Evolutionary conservation across 1,284 basidiomycete genomes (phyloP).

Genomic region (Nidula niveotomentosa): DNA sequence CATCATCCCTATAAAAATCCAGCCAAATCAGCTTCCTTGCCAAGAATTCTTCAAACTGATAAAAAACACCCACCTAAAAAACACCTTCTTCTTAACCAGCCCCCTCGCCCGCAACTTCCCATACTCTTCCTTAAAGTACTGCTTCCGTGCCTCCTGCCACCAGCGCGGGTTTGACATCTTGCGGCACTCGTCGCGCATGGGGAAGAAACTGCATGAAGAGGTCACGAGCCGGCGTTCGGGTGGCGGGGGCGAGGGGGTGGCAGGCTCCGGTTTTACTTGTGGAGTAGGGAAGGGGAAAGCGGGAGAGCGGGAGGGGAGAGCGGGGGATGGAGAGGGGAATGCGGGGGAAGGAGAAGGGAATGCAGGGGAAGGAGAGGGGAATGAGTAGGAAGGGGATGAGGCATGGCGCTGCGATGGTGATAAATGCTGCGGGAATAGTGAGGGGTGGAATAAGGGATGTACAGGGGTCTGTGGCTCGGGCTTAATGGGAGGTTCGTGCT

Average conservation of each 20-base stretch:
- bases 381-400: too few species aligned
- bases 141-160: slow-evolving; percentile 12
- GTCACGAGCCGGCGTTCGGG: slow-evolving; percentile 19
- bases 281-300: background rate
- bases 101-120: slow-evolving; percentile 14
- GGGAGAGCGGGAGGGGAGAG: too few species aligned
- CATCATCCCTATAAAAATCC: slow-evolving; percentile 21
- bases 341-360: too few species aligned
- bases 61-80: slow-evolving; percentile 9
- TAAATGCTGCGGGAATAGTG: too few species aligned
- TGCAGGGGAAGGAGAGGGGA: too few species aligned
- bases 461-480: too few species aligned
- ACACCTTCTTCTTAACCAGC: slow-evolving; percentile 17
- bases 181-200: slow-evolving; percentile 20
- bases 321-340: too few species aligned
- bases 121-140: slow-evolving; percentile 15
- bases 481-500: too few species aligned
- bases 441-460: too few species aligned
- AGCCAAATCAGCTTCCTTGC: background rate
- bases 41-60: background rate
- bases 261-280: background rate
- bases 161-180: slow-evolving; percentile 15
- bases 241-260: slow-evolving; percentile 1
- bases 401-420: too few species aligned
- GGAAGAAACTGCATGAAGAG: slow-evolving; percentile 19